phyloP scores from a whole-genome alignment of 2,329 filamentous ascomycete genomes.

The Ophiostoma sp. region DNA sequence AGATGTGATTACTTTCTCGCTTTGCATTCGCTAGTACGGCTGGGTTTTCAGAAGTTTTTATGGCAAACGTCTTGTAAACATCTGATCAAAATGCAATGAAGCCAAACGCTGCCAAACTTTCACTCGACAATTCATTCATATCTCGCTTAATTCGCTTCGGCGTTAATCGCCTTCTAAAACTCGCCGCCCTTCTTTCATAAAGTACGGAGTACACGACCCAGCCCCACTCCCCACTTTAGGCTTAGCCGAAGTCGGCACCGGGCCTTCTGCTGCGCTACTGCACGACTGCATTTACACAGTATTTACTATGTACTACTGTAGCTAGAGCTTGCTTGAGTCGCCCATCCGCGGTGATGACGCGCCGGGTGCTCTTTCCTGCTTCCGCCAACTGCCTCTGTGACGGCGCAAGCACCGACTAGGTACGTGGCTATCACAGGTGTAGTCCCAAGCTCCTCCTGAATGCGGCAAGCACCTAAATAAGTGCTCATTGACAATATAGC shows the following conservation, averaged over 20 bases:
- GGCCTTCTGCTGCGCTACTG: background rate
- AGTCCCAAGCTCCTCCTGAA: background rate
- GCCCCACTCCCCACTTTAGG: background rate
- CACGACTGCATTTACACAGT: background rate
- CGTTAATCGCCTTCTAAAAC: background rate
- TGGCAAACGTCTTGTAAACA: background rate
- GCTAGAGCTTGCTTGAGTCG: background rate
- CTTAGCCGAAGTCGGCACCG: conserved; percentile 6
- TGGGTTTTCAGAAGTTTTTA: background rate
- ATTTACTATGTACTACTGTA: background rate
- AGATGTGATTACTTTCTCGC: background rate
- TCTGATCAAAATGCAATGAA: background rate
- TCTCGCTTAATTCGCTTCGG: conserved; percentile 1
- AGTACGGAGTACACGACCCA: background rate
- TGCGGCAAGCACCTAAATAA: background rate
- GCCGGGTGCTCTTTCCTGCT: background rate
- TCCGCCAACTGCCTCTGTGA: background rate
- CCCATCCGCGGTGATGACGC: background rate
- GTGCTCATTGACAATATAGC: too few species aligned
- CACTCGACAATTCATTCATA: background rate
- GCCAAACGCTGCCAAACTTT: background rate
- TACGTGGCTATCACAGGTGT: background rate
- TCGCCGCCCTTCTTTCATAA: background rate
- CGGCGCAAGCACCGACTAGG: background rate
- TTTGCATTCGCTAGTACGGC: background rate